Evolutionary conservation across 768 basidiomycete genomes (phyloP), one percentile per base, ranked within the genome.

Genomic region (Boletus reticulatus): DNA sequence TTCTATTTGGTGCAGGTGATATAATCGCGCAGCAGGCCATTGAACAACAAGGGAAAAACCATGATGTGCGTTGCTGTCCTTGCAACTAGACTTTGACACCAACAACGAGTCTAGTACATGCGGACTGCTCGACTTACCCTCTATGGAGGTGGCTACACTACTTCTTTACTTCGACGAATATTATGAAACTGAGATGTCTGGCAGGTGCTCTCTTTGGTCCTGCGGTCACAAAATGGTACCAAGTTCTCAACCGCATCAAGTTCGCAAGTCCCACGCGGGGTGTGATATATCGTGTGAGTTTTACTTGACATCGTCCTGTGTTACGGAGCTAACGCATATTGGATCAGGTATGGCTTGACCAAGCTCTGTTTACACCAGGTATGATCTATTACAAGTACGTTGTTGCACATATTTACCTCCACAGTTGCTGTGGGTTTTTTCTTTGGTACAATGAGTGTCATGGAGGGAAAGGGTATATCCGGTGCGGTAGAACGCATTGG

Each of bases 11-110:
- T 43, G 75, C 80, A 7, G 90, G 89, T 20, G 92, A 93, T 66
- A 63, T 94, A 1, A 80, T 95, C 42, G 94, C 94, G 0, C 94
- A 97, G 71, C 94, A 96, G 70, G 80, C 75, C 1, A 80, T 95
- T 19, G 94, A 95, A 66, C 77, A 76, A 63, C 81, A 76, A 60
- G 90, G 92, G 7, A 75, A 65, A 51, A 69, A 85, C 3, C 93
- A 96, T 65, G 93, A 97, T 60, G 89, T 90, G 59, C 61, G 84
- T 77, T 31, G 53, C 22, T 36, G 11, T 50, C 12, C 4, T 2
- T 17, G 4, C 2, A 16, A 43, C 22, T 50, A 1, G 4, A 31
- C 1, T 31, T 32, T 57, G 55, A 54, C 19, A n/a, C 20, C 5
- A 43, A 6, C 22, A 22, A 48, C 48, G n/a, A 27, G 43, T 32